Conservation (phyloP, 176 grass and related monocot species). For the Musa acuminata region DNA sequence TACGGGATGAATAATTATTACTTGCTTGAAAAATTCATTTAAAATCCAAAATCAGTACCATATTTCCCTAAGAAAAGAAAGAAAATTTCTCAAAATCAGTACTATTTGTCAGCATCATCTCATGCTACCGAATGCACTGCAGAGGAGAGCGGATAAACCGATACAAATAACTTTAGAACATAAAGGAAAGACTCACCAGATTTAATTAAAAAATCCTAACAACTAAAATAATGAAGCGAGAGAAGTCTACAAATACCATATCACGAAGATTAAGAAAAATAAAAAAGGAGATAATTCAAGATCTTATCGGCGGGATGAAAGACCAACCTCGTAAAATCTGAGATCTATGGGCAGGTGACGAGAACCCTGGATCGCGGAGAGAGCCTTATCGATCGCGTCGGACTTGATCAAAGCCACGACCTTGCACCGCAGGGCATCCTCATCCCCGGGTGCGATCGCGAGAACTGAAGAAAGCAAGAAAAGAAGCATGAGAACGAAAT, state of each 20-base stretch:
- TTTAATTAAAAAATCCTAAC: neutral
- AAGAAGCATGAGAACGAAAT: neutral
- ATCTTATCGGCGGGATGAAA: neutral
- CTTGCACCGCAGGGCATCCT: constrained; percentile 91
- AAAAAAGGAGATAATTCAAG: neutral
- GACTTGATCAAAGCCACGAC: constrained; percentile 80
- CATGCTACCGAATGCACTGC: neutral
- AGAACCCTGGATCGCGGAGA: constrained; percentile 56
- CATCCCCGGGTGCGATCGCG: constrained; percentile 51
- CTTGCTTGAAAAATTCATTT: too few relatives aligned
- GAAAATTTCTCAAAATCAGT: neutral
- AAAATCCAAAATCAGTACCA: neutral
- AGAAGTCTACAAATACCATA: neutral
- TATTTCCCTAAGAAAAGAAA: neutral
- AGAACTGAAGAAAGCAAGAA: constrained; percentile 42
- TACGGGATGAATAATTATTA: too few relatives aligned
- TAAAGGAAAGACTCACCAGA: neutral
- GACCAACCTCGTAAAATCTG: constrained; percentile 54
- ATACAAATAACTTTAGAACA: neutral
- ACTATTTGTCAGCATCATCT: neutral
- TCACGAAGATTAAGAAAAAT: neutral
- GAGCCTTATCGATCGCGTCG: constrained; percentile 55
- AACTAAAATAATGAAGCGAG: neutral
- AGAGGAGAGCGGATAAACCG: neutral
- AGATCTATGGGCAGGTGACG: constrained; percentile 62